Conservation (phyloP, 805 yeast species). For the Suhomyces pyralidae region DNA sequence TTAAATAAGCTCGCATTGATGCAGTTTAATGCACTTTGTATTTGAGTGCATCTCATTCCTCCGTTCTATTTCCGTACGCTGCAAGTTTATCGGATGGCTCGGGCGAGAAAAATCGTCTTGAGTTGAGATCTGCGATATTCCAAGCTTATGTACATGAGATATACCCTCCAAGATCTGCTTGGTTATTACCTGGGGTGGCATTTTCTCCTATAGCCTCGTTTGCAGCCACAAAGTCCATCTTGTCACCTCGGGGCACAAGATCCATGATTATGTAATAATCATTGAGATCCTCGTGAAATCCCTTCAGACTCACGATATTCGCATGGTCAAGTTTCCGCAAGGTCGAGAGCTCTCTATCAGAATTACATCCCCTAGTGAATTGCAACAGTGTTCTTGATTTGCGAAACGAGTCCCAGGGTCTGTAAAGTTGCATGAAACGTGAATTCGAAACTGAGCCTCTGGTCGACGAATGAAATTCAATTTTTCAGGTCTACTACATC, state of each 20-base stretch:
- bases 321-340: slow-evolving; percentile 77
- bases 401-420: no score
- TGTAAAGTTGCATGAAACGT: no score
- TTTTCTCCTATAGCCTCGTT: slow-evolving; percentile 91
- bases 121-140: slow-evolving; percentile 97
- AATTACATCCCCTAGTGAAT: no score
- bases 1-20: no score
- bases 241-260: slow-evolving; percentile 92
- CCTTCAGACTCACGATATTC: slow-evolving; percentile 77
- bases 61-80: no score
- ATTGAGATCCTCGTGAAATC: slow-evolving; percentile 79
- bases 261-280: slow-evolving; percentile 91
- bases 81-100: no score
- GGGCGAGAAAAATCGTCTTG: no score
- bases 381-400: no score
- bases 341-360: slow-evolving; percentile 81
- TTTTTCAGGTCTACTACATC: no score
- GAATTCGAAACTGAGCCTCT: background rate
- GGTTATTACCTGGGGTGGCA: slow-evolving; percentile 81
- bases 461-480: no score
- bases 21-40: no score
- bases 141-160: slow-evolving; percentile 80
- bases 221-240: slow-evolving; percentile 95
- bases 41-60: no score
- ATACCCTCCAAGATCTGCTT: slow-evolving; percentile 83